Evolutionary conservation across 768 basidiomycete genomes (phyloP).

Genomic region (Suillus hirtellus): DNA sequence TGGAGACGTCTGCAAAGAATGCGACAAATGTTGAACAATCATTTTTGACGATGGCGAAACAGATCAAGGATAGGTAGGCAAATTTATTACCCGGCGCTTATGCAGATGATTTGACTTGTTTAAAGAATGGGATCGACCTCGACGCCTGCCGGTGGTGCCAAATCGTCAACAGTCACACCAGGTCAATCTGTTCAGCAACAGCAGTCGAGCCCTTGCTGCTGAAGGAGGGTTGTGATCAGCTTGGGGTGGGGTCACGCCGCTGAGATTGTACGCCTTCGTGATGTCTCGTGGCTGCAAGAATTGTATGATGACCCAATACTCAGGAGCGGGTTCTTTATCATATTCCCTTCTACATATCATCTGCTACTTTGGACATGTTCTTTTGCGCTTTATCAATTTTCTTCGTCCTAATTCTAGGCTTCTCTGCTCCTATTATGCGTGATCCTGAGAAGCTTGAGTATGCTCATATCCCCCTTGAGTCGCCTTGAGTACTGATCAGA

Average conservation of each 20-base stretch:
- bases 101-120: conserved; percentile 4
- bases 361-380: conserved; percentile 18
- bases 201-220: conserved; percentile 79
- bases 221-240: conserved; percentile 30
- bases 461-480: conserved; percentile 1
- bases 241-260: conserved; percentile 19
- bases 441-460: neutral
- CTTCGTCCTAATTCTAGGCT: conserved; percentile 8
- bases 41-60: conserved; percentile 98
- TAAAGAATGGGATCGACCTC: conserved; percentile 83
- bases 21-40: conserved; percentile 99
- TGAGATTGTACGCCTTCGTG: conserved; percentile 18
- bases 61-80: conserved; percentile 85
- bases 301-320: conserved; percentile 24
- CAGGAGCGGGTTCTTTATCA: conserved; percentile 35
- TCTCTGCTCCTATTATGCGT: neutral
- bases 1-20: conserved; percentile 99
- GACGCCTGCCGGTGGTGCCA: conserved; percentile 70
- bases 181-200: conserved; percentile 83
- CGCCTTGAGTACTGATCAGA: neutral
- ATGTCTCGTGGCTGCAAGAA: conserved; percentile 29
- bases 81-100: neutral
- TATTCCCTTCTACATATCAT: conserved; percentile 27
- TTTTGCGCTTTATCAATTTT: conserved; percentile 13
- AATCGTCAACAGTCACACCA: conserved; percentile 81